Base-by-base conservation (phyloP, 208 protist species). In the Acanthamoeba culbertsoni region DNA sequence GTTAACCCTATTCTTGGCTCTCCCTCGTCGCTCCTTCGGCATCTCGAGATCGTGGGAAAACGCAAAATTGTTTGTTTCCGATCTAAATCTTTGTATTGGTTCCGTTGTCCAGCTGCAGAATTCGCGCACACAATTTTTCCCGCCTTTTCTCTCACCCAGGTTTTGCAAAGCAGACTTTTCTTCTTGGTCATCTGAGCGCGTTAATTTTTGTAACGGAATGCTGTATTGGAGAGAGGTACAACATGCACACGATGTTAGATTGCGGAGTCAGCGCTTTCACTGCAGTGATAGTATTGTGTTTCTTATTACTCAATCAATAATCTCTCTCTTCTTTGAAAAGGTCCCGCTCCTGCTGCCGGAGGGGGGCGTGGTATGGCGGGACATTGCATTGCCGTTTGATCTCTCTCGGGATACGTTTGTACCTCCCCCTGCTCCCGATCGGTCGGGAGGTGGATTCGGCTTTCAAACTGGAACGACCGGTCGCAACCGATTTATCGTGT, bases 401-500 rank as follows among this genome's bases (percentile, higher is more conserved):
- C 71, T 82, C 43, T 53, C 71, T 43, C 46, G 53, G 71, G 71
- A 82, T 82, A 23, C 71, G 28, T 35, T 53, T 7, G 28, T 12
- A 8, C 71, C 43, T 1, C 42, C 23, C 37, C 71, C 63, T 43
- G 2, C 8, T 8, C 63, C 16, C 8, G 71, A 82, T 23, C 26
- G 45, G 28, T 5, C 53, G 42, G 71, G 71, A 26, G 71, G 71
- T 43, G 71, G 71, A 55, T 82, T 55, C 42, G 45, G 71, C 42
- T 82, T 82, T 33, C 71, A 82, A 40, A 31, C 45, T 8, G 84
- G 35, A 5, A 55, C 84, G 8, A 37, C 55, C 16, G 53, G 84
- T 35, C 42, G 84, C 84, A 91, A 91, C 46, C 84, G 84, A 31
- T 91, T 91, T 16, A 62, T 91, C 1, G 59, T 91, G 0, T 91